Evolutionary conservation across 805 yeast species (phyloP).

Genomic region (Candida insectalens): DNA sequence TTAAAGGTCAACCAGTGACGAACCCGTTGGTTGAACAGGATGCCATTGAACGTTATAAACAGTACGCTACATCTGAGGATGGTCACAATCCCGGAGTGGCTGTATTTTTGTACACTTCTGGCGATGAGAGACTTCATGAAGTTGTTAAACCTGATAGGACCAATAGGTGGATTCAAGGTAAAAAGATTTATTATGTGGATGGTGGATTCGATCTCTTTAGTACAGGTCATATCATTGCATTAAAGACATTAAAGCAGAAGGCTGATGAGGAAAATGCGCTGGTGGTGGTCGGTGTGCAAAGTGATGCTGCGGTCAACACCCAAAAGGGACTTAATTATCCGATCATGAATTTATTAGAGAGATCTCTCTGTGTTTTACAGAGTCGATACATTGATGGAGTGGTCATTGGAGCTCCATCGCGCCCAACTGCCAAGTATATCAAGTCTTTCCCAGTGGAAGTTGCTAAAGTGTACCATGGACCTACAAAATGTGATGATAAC

Average conservation of each 20-base stretch:
- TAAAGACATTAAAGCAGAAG: conserved; percentile 36
- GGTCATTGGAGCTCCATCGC: conserved; percentile 59
- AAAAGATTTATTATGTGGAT: conserved; percentile 43
- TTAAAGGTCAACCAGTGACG: conserved; percentile 2
- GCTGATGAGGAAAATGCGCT: conserved; percentile 25
- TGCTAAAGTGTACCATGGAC: conserved; percentile 46
- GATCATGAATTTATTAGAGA: conserved; percentile 79
- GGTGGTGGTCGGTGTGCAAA: conserved; percentile 61
- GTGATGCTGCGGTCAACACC: conserved; percentile 44
- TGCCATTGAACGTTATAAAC: conserved; percentile 31
- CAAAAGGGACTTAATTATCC: conserved; percentile 61
- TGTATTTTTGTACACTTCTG: conserved; percentile 35
- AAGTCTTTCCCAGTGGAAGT: conserved; percentile 25
- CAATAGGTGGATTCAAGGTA: conserved; percentile 4
- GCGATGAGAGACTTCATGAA: conserved; percentile 17
- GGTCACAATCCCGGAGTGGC: conserved; percentile 52
- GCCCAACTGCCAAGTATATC: conserved; percentile 33
- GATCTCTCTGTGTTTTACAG: conserved; percentile 81
- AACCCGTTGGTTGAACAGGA: conserved; percentile 23
- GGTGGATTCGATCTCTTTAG: conserved; percentile 91
- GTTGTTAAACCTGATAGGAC: conserved; percentile 20
- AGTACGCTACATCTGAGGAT: conserved; percentile 54
- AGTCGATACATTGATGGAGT: conserved; percentile 78
- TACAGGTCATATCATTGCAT: conserved; percentile 81
- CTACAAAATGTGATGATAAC: conserved; percentile 30